Evolutionary conservation across 148 eudicot species (phyloP).

Genomic region (Fagopyrum esculentum): DNA sequence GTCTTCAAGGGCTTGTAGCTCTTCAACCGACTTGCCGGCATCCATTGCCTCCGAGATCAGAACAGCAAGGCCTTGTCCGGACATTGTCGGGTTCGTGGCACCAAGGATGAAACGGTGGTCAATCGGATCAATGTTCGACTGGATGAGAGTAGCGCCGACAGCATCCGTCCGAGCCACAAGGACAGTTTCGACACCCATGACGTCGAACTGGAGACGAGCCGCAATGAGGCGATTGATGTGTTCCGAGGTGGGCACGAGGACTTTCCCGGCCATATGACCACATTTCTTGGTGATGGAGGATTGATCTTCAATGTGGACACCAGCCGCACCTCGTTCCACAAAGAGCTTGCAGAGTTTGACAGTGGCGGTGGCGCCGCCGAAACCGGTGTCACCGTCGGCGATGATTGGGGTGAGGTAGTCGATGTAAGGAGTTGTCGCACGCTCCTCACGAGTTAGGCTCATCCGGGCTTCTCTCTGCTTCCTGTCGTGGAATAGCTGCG

Average conservation of each 20-base stretch:
- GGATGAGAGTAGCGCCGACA: conserved; percentile 58
- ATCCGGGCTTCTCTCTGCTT: conserved; percentile 74
- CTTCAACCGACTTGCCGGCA: conserved; percentile 45
- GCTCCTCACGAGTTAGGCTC: conserved; percentile 55
- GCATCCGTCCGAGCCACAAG: conserved; percentile 73
- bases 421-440: conserved; percentile 50
- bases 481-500: conserved; percentile 69
- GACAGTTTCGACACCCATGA: conserved; percentile 72
- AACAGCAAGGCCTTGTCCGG: conserved; percentile 43
- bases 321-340: conserved; percentile 78
- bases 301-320: conserved; percentile 80
- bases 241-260: conserved; percentile 51
- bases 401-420: conserved; percentile 75
- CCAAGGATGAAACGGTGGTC: conserved; percentile 77
- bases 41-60: conserved; percentile 41
- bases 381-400: conserved; percentile 80
- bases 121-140: conserved; percentile 56
- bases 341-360: conserved; percentile 81
- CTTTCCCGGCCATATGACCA: conserved; percentile 85
- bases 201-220: conserved; percentile 63
- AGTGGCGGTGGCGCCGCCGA: conserved; percentile 80
- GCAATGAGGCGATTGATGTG: conserved; percentile 72
- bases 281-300: conserved; percentile 76
- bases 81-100: conserved; percentile 43
- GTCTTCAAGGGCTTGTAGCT: conserved; percentile 64